phyloP scores from a whole-genome alignment of 2,329 filamentous ascomycete genomes.

The Elsinoe necatrix region DNA sequence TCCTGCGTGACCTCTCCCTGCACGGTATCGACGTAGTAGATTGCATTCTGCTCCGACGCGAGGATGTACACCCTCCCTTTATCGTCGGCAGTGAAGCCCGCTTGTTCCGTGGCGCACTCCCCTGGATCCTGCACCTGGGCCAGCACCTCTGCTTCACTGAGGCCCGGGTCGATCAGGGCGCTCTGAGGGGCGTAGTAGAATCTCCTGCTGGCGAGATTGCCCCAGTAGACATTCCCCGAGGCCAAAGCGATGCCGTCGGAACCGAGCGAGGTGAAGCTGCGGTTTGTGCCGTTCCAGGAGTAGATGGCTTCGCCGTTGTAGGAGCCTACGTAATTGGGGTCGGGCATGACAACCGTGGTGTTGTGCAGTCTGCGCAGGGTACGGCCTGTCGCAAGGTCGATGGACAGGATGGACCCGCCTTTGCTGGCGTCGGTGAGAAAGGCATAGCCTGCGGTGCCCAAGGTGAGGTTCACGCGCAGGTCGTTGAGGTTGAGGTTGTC shows the following conservation, averaged over 20 bases:
- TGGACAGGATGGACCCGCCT: conserved; percentile 32
- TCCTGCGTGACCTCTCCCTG: conserved; percentile 29
- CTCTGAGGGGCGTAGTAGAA: conserved; percentile 36
- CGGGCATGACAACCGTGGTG: conserved; percentile 32
- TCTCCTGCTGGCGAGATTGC: conserved; percentile 34
- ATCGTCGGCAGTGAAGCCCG: conserved; percentile 37
- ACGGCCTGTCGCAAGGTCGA: conserved; percentile 32
- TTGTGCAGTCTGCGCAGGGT: conserved; percentile 33
- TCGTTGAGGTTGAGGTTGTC: conserved; percentile 36
- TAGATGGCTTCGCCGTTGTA: conserved; percentile 28
- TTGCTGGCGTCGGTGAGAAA: conserved; percentile 36
- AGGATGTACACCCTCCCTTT: conserved; percentile 35
- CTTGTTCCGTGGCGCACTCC: conserved; percentile 35
- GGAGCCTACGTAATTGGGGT: conserved; percentile 33
- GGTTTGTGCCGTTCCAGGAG: conserved; percentile 24
- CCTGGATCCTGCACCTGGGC: conserved; percentile 33
- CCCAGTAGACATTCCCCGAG: conserved; percentile 37
- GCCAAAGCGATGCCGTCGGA: conserved; percentile 32
- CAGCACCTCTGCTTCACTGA: conserved; percentile 31
- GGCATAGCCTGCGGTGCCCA: conserved; percentile 33
- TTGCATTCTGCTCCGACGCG: conserved; percentile 38
- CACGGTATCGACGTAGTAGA: conserved; percentile 36
- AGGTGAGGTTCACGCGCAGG: conserved; percentile 37
- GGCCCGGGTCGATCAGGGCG: conserved; percentile 26
- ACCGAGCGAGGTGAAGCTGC: conserved; percentile 21